Percentiles rank a stretch among this genome's conserved stretches.
phyloP scores from a whole-genome alignment of 2,329 filamentous ascomycete genomes.

The Epicoccum sorghinum region DNA sequence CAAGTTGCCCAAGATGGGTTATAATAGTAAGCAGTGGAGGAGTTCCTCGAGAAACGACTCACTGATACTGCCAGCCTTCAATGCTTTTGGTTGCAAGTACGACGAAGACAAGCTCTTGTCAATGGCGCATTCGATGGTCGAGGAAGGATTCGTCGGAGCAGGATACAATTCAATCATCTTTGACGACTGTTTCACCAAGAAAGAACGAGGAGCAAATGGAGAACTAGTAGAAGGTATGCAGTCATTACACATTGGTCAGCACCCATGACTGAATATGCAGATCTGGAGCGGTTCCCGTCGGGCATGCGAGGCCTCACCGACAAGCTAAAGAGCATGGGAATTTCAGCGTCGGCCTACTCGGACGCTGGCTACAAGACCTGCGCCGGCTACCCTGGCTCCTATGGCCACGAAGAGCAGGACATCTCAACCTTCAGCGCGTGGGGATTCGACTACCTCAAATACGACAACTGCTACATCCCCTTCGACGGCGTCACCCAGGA shows the following conservation, averaged over 20 bases:
- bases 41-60: too few relatives aligned
- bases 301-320: constrained; percentile 14
- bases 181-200: constrained; percentile 17
- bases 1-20: constrained; percentile 17
- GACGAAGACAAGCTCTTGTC: constrained; percentile 9
- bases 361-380: constrained; percentile 59
- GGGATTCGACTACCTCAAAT: constrained; percentile 38
- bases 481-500: constrained; percentile 36
- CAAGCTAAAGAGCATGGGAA: constrained; percentile 11
- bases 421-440: constrained; percentile 59
- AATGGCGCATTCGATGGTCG: constrained; percentile 11
- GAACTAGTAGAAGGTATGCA: constrained; percentile 6
- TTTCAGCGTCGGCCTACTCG: constrained; percentile 51
- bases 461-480: constrained; percentile 43
- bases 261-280: neutral
- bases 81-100: constrained; percentile 14
- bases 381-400: constrained; percentile 61
- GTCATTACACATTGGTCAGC: rapidly evolving
- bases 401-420: constrained; percentile 56
- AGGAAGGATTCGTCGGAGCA: constrained; percentile 14
- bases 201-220: constrained; percentile 9
- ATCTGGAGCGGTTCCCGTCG: constrained; percentile 12
- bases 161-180: constrained; percentile 19
- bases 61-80: constrained; percentile 2
- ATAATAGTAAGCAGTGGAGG: constrained; percentile 1